A percentile compares a stretch with the other conserved stretches of the same genome.
phyloP scores from a whole-genome alignment of 176 grass and related monocot species.

The Typha latifolia region DNA sequence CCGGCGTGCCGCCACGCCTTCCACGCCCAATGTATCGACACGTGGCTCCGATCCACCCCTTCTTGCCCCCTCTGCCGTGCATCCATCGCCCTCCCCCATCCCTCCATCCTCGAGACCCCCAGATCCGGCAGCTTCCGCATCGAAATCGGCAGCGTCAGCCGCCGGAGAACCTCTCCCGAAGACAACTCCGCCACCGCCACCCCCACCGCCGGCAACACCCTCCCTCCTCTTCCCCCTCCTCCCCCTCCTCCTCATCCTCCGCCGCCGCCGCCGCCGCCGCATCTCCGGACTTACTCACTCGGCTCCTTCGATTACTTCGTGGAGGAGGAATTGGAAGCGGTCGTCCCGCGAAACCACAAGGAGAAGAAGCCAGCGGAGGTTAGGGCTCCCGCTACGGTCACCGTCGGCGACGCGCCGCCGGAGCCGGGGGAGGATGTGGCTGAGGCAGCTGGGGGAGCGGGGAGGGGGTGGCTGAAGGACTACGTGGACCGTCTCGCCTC shows the following conservation, averaged over 20 bases:
- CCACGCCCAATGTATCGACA: constrained; percentile 75
- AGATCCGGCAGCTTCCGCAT: constrained; percentile 43
- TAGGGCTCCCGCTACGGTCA: background rate
- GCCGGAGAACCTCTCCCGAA: constrained; percentile 22
- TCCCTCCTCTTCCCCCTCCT: background rate
- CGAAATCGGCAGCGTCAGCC: constrained; percentile 76
- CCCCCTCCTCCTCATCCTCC: constrained; percentile 8
- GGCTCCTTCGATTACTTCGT: constrained; percentile 59
- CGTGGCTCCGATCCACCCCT: constrained; percentile 75
- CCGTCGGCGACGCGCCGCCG: background rate
- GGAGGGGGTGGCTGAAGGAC: constrained; percentile 72
- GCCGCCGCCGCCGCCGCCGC: constrained; percentile 13
- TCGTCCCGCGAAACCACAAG: constrained; percentile 23
- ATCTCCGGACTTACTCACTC: constrained; percentile 32
- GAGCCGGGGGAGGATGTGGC: constrained; percentile 40
- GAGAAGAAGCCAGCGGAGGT: constrained; percentile 15
- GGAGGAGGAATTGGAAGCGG: constrained; percentile 76
- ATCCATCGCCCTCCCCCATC: constrained; percentile 48
- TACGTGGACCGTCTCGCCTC: constrained; percentile 82
- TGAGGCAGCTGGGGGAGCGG: constrained; percentile 46
- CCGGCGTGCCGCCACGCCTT: constrained; percentile 87
- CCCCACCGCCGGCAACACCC: background rate
- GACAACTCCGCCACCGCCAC: background rate
- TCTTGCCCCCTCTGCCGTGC: constrained; percentile 92
- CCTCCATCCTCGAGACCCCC: constrained; percentile 26